Base-by-base conservation (phyloP, 768 basidiomycete genomes). In the Auriscalpium microsporum region DNA sequence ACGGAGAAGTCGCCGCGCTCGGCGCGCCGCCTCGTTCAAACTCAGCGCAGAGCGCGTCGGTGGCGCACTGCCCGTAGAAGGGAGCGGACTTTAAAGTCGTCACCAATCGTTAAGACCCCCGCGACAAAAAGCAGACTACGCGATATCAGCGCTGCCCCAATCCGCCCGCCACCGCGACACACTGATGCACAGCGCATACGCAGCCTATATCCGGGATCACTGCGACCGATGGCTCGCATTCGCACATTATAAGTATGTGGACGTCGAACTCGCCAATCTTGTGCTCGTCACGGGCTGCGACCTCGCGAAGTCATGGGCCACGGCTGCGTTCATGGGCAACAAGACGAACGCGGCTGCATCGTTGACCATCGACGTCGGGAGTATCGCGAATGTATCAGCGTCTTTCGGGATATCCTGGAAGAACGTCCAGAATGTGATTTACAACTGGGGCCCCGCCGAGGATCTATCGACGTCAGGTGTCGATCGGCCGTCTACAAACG, bases 281-380 rank as follows among this genome's bases (percentile, higher is more conserved):
- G 48, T 61, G n/a, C 50, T 61, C 0, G 58, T 61, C 51, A 61
- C 60, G 14, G 58, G 60, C 10, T 61, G 60, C 23, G 60, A 61
- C 45, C 33, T 47, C 7, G 59, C 60, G 21, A 50, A 36, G 6
- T 52, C 60, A 1, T 61, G 60, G 60, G 60, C 60, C 17, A 48
- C 56, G 51, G 60, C 60, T n/a, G 48, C 58, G 11, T 59, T 61
- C 52, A 45, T 16, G 9, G 51, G 55, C 42, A 19, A 36, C 38
- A 36, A 53, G 3, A 48, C 34, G 33, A 42, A 59, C n/a, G 46
- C 54, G 16, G 45, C 50, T n/a, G 45, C 59, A 21, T 35, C 40
- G 1, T 52, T 61, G 9, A 4, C 13, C 9, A 35, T 59, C 0
- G 45, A 37, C 9, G 10, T 50, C 28, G 14, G 23, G 8, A 44